Evolutionary conservation across 805 yeast genomes (phyloP).

Genomic region (Candida oleophila): DNA sequence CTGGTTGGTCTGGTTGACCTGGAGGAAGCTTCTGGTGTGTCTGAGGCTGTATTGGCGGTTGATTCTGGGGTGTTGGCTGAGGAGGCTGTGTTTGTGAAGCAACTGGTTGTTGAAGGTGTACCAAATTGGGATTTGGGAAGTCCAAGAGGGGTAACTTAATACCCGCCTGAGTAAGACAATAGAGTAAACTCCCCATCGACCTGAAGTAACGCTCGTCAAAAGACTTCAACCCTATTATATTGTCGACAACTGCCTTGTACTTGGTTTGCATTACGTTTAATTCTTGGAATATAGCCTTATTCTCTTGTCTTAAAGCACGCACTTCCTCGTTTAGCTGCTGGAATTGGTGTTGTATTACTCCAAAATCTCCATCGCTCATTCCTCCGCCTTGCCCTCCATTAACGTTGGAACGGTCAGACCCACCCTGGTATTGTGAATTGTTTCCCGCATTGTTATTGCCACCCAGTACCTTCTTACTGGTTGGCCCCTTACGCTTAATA

Average conservation of each 20-base stretch:
- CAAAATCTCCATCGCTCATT: constrained; percentile 3
- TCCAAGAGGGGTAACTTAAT: constrained; percentile 66
- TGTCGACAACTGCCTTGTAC: constrained; percentile 64
- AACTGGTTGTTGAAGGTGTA: constrained; percentile 18
- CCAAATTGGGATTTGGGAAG: constrained; percentile 42
- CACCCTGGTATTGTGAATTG: constrained; percentile 12
- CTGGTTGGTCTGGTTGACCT: background rate
- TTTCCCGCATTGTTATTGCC: constrained; percentile 14
- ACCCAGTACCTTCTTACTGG: constrained; percentile 43
- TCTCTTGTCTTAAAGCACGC: constrained; percentile 32
- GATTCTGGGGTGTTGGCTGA: background rate
- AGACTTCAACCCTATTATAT: constrained; percentile 54
- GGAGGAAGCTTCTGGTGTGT: background rate
- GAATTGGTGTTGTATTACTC: constrained; percentile 12
- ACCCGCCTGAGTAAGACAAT: constrained; percentile 55
- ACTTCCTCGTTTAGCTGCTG: constrained; percentile 29
- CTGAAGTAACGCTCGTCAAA: constrained; percentile 56
- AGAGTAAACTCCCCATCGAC: constrained; percentile 50
- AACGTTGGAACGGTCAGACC: constrained; percentile 5
- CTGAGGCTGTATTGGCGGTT: constrained; percentile 4
- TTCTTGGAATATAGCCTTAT: constrained; percentile 31
- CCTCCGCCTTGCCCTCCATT: background rate
- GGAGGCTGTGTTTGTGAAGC: constrained; percentile 5
- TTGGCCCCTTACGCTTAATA: constrained; percentile 80
- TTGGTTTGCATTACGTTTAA: constrained; percentile 47